phyloP scores from a whole-genome alignment of 2,329 filamentous ascomycete genomes.

The Penicillium sp. region DNA sequence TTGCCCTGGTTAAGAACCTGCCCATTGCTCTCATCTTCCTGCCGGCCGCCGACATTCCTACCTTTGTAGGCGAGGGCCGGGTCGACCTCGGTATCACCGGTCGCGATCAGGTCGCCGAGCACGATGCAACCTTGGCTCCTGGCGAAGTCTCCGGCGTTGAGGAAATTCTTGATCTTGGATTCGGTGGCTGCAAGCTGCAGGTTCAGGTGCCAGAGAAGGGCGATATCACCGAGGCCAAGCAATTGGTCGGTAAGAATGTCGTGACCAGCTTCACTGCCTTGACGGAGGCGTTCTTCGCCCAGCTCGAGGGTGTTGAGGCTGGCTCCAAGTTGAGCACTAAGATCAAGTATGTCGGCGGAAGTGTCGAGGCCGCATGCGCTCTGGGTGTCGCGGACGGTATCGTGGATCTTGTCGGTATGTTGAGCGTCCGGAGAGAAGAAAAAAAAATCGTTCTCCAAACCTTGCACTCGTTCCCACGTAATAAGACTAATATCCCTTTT shows the following conservation, averaged over 20 bases:
- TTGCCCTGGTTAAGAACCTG: constrained; percentile 94
- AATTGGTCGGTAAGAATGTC: constrained; percentile 86
- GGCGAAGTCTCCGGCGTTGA: constrained; percentile 58
- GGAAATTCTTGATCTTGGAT: constrained; percentile 83
- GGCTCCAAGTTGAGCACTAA: constrained; percentile 60
- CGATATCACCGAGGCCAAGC: constrained; percentile 58
- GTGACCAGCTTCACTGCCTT: constrained; percentile 92
- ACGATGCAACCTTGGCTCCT: constrained; percentile 55
- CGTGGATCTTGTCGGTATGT: constrained; percentile 87
- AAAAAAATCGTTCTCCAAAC: neutral
- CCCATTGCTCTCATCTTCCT: constrained; percentile 95
- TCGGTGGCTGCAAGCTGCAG: constrained; percentile 86
- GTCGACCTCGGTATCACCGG: constrained; percentile 95
- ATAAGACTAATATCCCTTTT: neutral
- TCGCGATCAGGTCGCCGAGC: constrained; percentile 84
- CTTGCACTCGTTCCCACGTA: neutral
- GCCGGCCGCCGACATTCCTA: constrained; percentile 93
- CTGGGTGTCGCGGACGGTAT: constrained; percentile 94
- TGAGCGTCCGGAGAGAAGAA: too few species aligned
- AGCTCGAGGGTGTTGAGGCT: constrained; percentile 54
- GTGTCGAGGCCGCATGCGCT: constrained; percentile 94
- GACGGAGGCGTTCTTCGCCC: constrained; percentile 74
- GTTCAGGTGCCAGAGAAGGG: constrained; percentile 95
- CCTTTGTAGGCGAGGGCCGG: constrained; percentile 89
- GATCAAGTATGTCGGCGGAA: constrained; percentile 90